Evolutionary conservation across 371 early-diverging fungal species (phyloP).

Genomic region (Actinomortierella wolfii): DNA sequence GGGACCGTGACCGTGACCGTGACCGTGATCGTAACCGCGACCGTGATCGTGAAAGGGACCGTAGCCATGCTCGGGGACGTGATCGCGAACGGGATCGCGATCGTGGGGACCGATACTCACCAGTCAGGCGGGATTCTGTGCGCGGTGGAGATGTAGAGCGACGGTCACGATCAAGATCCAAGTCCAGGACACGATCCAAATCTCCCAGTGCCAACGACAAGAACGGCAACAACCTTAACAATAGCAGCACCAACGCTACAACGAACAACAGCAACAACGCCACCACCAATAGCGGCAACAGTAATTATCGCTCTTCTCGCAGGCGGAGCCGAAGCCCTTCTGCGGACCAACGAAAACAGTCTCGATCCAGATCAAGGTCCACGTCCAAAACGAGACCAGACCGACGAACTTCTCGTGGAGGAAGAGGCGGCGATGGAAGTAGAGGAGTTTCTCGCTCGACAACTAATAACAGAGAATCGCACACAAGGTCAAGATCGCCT

Average conservation of each 20-base stretch:
- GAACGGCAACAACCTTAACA: background rate
- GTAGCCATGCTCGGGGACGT: constrained; percentile 15
- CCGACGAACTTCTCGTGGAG: too few species aligned
- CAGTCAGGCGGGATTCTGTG: too few species aligned
- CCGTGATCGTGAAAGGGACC: constrained; percentile 13
- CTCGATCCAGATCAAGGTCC: background rate
- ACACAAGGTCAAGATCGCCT: too few species aligned
- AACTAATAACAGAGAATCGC: too few species aligned
- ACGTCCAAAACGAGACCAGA: background rate
- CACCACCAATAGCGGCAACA: too few species aligned
- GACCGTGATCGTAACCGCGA: constrained; percentile 13
- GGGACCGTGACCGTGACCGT: constrained; percentile 7
- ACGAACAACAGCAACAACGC: too few species aligned
- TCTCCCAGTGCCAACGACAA: constrained; percentile 2
- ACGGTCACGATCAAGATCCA: constrained; percentile 9
- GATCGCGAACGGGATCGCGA: constrained; percentile 3
- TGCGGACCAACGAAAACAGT: too few species aligned
- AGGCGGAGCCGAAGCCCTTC: background rate
- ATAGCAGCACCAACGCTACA: background rate
- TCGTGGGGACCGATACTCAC: background rate
- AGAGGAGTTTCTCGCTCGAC: too few species aligned
- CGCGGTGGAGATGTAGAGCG: too few species aligned
- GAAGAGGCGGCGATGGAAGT: too few species aligned
- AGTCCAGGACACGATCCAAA: constrained; percentile 13
- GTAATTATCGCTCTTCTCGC: background rate